These are phyloP conservation scores for Colletotrichum gigasporum DNA, from an alignment of 2,329 filamentous ascomycete species.

Conservation along the genomic window DNA sequence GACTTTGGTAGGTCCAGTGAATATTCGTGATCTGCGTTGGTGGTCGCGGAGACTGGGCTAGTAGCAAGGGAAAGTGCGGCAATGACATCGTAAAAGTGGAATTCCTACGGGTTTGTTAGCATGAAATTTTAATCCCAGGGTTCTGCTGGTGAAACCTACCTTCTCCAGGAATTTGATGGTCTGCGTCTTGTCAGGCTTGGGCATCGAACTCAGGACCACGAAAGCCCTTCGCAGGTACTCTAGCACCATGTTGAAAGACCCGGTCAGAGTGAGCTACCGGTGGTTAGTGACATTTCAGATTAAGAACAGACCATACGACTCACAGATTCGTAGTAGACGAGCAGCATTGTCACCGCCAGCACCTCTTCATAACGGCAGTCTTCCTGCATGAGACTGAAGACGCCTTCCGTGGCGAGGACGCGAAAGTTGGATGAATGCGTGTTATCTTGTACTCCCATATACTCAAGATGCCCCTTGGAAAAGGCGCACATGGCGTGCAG, in stretches of 20 bases:
- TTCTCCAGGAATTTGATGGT: conserved; percentile 67
- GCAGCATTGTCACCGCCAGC: conserved; percentile 66
- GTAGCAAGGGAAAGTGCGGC: conserved; percentile 68
- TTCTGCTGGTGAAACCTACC: conserved; percentile 45
- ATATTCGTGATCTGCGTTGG: conserved; percentile 54
- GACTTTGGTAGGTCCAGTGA: conserved; percentile 52
- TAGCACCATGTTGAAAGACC: conserved; percentile 66
- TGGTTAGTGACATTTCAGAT: too few species aligned
- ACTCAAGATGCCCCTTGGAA: conserved; percentile 84
- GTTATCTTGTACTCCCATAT: conserved; percentile 56
- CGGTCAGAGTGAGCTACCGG: conserved; percentile 69
- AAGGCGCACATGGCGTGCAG: conserved; percentile 87
- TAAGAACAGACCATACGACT: too few species aligned
- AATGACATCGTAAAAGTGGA: conserved; percentile 72
- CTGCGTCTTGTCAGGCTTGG: conserved; percentile 54
- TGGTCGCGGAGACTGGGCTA: conserved; percentile 61
- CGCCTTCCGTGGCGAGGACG: conserved; percentile 64
- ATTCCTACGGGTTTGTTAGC: too few species aligned
- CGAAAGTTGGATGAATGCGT: conserved; percentile 68
- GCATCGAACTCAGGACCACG: conserved; percentile 62
- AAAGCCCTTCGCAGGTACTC: conserved; percentile 69
- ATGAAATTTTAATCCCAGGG: too few species aligned
- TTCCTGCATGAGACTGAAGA: conserved; percentile 59
- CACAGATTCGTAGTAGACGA: conserved; percentile 72
- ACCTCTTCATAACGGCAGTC: conserved; percentile 64